Conservation (phyloP, 495 filamentous ascomycete species). For the Penicillium antarcticum region DNA sequence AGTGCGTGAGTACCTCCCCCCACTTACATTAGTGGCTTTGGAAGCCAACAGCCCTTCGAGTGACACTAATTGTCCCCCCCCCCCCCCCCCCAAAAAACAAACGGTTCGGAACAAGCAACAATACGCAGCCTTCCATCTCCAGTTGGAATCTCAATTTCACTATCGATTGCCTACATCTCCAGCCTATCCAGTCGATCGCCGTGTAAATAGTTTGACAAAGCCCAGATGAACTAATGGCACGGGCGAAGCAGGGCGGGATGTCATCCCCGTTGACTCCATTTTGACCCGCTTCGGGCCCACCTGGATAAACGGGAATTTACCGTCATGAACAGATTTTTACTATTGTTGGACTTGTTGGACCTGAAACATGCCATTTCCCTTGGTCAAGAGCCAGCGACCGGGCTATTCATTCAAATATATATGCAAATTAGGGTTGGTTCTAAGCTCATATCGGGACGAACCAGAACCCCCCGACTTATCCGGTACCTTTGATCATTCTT, state of each 20-base stretch:
- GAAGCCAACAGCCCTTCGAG: neutral
- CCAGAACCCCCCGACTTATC: neutral
- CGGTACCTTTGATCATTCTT: neutral
- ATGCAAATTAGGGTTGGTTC: neutral
- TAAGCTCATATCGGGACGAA: neutral
- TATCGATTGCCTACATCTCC: neutral
- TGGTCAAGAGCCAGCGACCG: neutral
- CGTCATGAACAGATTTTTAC: neutral
- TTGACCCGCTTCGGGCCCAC: neutral
- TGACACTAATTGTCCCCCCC: neutral
- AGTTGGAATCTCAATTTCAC: neutral
- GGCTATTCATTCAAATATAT: too few relatives aligned
- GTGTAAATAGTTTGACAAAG: neutral
- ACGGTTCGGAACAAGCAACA: neutral
- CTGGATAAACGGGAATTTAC: neutral
- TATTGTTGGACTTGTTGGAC: too few relatives aligned
- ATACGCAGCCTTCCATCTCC: neutral
- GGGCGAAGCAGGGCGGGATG: neutral
- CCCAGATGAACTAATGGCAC: too few relatives aligned
- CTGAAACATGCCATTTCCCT: neutral
- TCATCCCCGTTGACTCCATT: neutral
- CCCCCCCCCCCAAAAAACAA: neutral
- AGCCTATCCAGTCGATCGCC: neutral
- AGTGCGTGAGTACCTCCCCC: neutral
- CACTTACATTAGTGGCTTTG: neutral